Conservation (phyloP, 805 yeast genomes). For the Vanderwaltozyma yarrowii region DNA sequence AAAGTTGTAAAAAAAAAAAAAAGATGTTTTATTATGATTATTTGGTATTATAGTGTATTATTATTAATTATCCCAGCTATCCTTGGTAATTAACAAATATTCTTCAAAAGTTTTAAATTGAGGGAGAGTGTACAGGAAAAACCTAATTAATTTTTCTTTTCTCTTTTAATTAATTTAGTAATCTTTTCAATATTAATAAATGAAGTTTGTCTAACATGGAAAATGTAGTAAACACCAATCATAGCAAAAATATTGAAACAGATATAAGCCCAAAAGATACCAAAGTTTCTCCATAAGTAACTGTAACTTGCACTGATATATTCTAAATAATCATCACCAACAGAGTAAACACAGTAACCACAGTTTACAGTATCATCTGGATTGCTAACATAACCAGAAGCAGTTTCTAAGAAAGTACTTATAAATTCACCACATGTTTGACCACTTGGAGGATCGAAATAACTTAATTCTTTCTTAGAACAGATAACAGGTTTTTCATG, state of each 20-base stretch:
- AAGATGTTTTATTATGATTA: too few relatives aligned
- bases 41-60: too few relatives aligned
- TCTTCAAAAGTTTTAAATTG: too few relatives aligned
- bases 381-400: slow-evolving; percentile 48
- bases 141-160: slow-evolving; percentile 2
- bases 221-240: slow-evolving; percentile 26
- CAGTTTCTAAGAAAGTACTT: slow-evolving; percentile 30
- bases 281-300: slow-evolving; percentile 57
- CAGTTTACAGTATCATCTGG: slow-evolving; percentile 40
- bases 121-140: too few relatives aligned
- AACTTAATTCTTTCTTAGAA: slow-evolving; percentile 36
- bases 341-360: slow-evolving; percentile 38
- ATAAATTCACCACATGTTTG: slow-evolving; percentile 54
- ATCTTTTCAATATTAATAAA: slow-evolving; percentile 15
- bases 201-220: slow-evolving; percentile 17
- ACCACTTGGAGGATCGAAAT: slow-evolving; percentile 46
- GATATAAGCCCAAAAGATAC: slow-evolving; percentile 49
- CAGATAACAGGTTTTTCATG: slow-evolving; percentile 47
- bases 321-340: slow-evolving; percentile 40
- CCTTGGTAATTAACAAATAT: too few relatives aligned
- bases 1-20: too few relatives aligned
- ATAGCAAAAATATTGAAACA: slow-evolving; percentile 40
- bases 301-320: slow-evolving; percentile 35
- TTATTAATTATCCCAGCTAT: too few relatives aligned
- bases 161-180: slow-evolving; percentile 1